Percentiles rank a stretch among this genome's conserved stretches.
Evolutionary conservation across 1,284 basidiomycete species (phyloP).

Genomic region (Ceratobasidium sp.): DNA sequence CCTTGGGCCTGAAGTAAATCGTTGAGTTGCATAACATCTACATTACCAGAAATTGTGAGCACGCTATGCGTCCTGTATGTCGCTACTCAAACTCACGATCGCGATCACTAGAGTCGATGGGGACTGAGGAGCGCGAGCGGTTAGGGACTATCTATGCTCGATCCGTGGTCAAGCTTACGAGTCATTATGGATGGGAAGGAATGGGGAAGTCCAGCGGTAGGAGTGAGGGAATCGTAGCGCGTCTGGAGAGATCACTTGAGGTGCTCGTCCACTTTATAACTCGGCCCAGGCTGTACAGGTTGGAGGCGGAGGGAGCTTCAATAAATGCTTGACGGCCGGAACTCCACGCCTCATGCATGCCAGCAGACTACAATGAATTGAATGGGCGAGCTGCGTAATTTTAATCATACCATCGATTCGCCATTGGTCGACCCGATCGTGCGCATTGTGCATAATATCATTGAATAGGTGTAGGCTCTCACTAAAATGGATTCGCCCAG

Average conservation of each 20-base stretch:
- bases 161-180: constrained; percentile 4
- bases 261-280: constrained; percentile 39
- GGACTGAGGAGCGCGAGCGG: constrained; percentile 4
- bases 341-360: constrained; percentile 34
- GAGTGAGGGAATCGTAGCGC: constrained; percentile 29
- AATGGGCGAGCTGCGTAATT: constrained; percentile 11
- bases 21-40: constrained; percentile 41
- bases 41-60: not conserved
- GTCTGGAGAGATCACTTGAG: constrained; percentile 20
- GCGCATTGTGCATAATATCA: constrained; percentile 40
- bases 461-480: constrained; percentile 22
- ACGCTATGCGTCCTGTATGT: not conserved
- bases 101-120: constrained; percentile 32
- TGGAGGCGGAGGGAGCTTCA: constrained; percentile 16
- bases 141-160: not conserved
- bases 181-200: constrained; percentile 4
- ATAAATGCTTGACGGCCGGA: constrained; percentile 42
- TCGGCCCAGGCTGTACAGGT: constrained; percentile 15
- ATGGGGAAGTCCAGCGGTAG: not conserved
- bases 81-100: constrained; percentile 18
- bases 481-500: constrained; percentile 16
- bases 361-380: constrained; percentile 35
- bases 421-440: constrained; percentile 40
- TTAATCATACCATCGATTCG: constrained; percentile 34
- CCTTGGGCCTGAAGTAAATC: constrained; percentile 42